phyloP scores from a whole-genome alignment of 2,329 filamentous ascomycete genomes.

The Fusarium nematophilum region DNA sequence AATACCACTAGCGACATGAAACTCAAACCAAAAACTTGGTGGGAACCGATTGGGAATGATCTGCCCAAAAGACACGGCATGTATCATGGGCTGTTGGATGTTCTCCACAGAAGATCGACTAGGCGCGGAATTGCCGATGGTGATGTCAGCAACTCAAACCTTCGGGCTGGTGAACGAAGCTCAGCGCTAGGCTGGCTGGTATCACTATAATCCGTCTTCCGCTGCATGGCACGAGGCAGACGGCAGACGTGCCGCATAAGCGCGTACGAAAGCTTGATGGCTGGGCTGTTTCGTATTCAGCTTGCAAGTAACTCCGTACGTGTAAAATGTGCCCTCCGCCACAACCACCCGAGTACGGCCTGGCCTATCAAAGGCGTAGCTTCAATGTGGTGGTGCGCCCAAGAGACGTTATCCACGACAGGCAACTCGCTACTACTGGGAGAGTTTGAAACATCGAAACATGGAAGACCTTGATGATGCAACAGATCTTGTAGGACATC shows the following conservation, averaged over 20 bases:
- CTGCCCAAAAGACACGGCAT: conserved; percentile 6
- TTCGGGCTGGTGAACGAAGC: neutral
- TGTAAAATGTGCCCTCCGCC: neutral
- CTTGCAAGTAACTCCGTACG: neutral
- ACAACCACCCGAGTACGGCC: conserved; percentile 13
- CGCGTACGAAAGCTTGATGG: neutral
- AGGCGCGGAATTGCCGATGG: conserved; percentile 32
- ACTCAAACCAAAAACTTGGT: conserved; percentile 3
- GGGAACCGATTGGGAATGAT: conserved; percentile 13
- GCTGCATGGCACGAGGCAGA: neutral
- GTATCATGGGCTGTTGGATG: conserved; percentile 14
- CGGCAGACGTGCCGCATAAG: conserved; percentile 10
- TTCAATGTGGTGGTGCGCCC: neutral
- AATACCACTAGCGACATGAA: conserved; percentile 19
- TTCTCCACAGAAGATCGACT: conserved; percentile 32
- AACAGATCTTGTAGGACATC: neutral
- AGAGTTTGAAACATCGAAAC: conserved; percentile 6
- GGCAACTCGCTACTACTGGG: neutral
- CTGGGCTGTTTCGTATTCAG: conserved; percentile 13
- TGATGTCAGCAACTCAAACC: neutral
- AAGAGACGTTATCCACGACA: neutral
- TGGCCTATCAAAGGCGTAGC: conserved; percentile 16
- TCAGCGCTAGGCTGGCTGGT: too few species aligned
- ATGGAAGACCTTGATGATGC: neutral
- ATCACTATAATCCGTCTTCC: too few species aligned